These are phyloP conservation scores for Aquanectria penicillioides DNA, from an alignment of 2,329 filamentous ascomycete genomes.

Conservation along the genomic window DNA sequence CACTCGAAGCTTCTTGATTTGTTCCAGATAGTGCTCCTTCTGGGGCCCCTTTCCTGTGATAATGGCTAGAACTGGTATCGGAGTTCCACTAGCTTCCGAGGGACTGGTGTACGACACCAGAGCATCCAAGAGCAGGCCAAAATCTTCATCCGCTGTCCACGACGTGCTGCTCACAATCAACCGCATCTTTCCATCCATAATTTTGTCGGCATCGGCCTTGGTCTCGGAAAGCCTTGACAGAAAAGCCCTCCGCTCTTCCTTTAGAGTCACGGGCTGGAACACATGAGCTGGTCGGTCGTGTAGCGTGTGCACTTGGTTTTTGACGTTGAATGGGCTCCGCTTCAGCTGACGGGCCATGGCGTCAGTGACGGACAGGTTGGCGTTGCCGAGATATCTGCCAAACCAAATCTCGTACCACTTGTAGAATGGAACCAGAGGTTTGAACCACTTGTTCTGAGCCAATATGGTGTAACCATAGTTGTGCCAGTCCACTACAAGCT, in stretches of 20 bases:
- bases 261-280: slow-evolving; percentile 78
- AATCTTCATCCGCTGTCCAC: slow-evolving; percentile 98
- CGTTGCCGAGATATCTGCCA: slow-evolving; percentile 71
- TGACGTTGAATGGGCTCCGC: slow-evolving; percentile 70
- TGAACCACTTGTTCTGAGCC: slow-evolving; percentile 66
- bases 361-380: slow-evolving; percentile 87
- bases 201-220: slow-evolving; percentile 64
- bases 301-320: slow-evolving; percentile 73
- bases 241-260: slow-evolving; percentile 63
- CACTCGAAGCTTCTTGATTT: slow-evolving; percentile 69
- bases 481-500: slow-evolving; percentile 95
- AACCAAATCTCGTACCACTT: slow-evolving; percentile 81
- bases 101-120: slow-evolving; percentile 76
- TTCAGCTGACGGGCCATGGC: slow-evolving; percentile 84
- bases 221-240: slow-evolving; percentile 75
- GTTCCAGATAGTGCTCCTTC: slow-evolving; percentile 76
- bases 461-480: slow-evolving; percentile 98
- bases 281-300: slow-evolving; percentile 88
- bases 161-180: slow-evolving; percentile 93
- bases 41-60: slow-evolving; percentile 96
- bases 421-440: slow-evolving; percentile 82
- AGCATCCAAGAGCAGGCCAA: slow-evolving; percentile 85
- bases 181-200: slow-evolving; percentile 67
- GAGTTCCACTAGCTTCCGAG: slow-evolving; percentile 52
- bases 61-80: slow-evolving; percentile 81